Evolutionary conservation across 306 rosid genomes (phyloP).

Genomic region (Benincasa hispida): DNA sequence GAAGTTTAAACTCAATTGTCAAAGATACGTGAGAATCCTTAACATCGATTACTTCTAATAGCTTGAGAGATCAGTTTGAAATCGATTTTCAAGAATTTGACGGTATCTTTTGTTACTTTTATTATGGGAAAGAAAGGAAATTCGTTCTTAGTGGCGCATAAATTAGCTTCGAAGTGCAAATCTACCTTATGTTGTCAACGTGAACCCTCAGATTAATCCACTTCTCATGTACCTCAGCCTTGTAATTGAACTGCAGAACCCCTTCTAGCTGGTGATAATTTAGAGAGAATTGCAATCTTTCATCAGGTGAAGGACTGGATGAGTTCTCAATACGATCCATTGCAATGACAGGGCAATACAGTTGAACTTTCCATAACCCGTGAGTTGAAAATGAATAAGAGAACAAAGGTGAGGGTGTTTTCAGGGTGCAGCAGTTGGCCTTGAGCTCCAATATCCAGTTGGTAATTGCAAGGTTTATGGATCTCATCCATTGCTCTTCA

Average conservation of each 20-base stretch:
- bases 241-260: constrained; percentile 74
- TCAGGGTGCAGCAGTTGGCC: constrained; percentile 21
- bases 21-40: background rate
- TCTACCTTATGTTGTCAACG: constrained; percentile 80
- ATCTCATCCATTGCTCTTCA: constrained; percentile 92
- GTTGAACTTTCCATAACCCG: constrained; percentile 78
- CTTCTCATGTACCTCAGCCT: constrained; percentile 29
- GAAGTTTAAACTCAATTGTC: background rate
- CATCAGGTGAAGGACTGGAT: constrained; percentile 39
- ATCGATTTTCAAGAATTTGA: background rate
- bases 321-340: constrained; percentile 45
- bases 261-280: constrained; percentile 80
- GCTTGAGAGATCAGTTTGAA: background rate
- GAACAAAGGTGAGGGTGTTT: constrained; percentile 62
- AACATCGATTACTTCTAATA: background rate
- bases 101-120: background rate
- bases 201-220: constrained; percentile 63
- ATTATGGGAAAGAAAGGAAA: background rate
- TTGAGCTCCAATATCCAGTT: constrained; percentile 57
- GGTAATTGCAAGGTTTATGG: constrained; percentile 73
- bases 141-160: background rate
- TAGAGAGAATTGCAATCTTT: constrained; percentile 68
- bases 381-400: constrained; percentile 50
- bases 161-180: background rate
- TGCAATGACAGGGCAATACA: constrained; percentile 72